phyloP scores from a whole-genome alignment of 495 filamentous ascomycete genomes.

The Cladorrhinum samala region DNA sequence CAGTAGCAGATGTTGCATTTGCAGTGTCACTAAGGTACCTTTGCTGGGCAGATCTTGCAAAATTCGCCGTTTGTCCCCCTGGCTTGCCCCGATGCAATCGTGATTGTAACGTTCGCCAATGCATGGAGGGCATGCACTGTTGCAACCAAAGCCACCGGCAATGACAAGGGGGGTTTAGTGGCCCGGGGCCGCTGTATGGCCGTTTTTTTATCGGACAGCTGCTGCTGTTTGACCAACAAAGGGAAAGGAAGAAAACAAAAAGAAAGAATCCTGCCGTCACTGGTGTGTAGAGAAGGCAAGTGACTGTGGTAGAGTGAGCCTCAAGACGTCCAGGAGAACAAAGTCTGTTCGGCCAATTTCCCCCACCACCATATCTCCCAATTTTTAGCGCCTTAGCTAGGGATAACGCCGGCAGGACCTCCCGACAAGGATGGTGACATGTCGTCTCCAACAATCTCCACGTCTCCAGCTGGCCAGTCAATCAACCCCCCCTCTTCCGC shows the following conservation, averaged over 20 bases:
- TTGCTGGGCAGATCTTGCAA: conserved; percentile 28
- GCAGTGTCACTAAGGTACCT: background rate
- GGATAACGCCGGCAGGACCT: background rate
- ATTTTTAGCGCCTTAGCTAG: background rate
- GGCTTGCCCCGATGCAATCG: conserved; percentile 35
- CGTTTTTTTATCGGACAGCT: conserved; percentile 8
- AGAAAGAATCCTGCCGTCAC: conserved; percentile 23
- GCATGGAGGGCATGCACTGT: conserved; percentile 22
- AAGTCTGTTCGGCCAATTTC: background rate
- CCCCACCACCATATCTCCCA: background rate
- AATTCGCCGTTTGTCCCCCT: conserved; percentile 25
- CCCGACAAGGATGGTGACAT: background rate
- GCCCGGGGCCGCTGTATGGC: background rate
- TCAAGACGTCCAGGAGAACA: background rate
- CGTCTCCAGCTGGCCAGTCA: background rate
- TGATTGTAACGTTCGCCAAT: conserved; percentile 32
- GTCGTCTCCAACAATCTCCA: background rate
- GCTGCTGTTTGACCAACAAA: conserved; percentile 12
- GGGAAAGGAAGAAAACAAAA: conserved; percentile 14
- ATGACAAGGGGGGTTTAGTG: conserved; percentile 19
- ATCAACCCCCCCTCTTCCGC: background rate
- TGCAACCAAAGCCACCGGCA: conserved; percentile 32
- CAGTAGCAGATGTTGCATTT: conserved; percentile 18
- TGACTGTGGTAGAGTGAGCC: too few species aligned
- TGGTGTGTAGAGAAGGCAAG: too few species aligned